Evolutionary conservation across 2,329 filamentous ascomycete genomes (phyloP), one percentile per base, ranked within the genome.

Genomic region (Hymenotorrendiella dingleyae): DNA sequence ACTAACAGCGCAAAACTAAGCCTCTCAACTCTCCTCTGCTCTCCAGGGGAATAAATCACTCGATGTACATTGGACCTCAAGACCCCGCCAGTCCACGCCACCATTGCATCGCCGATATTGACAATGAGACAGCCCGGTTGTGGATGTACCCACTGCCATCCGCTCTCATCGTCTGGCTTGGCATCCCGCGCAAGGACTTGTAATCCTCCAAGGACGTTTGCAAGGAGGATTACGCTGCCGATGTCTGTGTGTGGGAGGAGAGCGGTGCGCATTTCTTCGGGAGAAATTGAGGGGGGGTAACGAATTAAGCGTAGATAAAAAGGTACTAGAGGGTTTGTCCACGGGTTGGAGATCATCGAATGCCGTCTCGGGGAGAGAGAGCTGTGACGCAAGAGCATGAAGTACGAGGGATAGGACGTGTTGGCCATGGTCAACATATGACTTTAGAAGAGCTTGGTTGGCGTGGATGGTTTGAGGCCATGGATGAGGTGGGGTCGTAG

Each of bases 1-100:
- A 65, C 61, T 56, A 78, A 78, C 52, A 76, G 77, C 8, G 76
- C 73, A 16, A 78, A 49, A 57, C 72, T 75, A 53, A 69, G 72
- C 42, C 75, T 61, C 6, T 45, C 53, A 16, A 48, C 36, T 3
- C 17, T 34, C 2, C 39, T 52, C 36, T 59, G 56, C 12, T 51
- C 36, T 5, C 55, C 62, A n/a, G 60, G 62, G 1, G 62, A 56
- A 19, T 48, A 52, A 1, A 61, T 56, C 10, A 64, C 62, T 1
- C 62, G 54, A 50, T 64, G 63, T n/a, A 63, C 51, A 34, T 59
- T 61, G 22, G 53, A 57, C 22, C 58, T 54, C 17, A 65, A 45
- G 21, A 64, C 29, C 2, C 62, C 62, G 26, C 53, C 52, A 1
- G 59, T 61, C 30, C 60, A 64, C 29, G 61, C 58, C 11, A 59